phyloP scores from a whole-genome alignment of 306 rosid genomes.

The Albizia julibrissin region DNA sequence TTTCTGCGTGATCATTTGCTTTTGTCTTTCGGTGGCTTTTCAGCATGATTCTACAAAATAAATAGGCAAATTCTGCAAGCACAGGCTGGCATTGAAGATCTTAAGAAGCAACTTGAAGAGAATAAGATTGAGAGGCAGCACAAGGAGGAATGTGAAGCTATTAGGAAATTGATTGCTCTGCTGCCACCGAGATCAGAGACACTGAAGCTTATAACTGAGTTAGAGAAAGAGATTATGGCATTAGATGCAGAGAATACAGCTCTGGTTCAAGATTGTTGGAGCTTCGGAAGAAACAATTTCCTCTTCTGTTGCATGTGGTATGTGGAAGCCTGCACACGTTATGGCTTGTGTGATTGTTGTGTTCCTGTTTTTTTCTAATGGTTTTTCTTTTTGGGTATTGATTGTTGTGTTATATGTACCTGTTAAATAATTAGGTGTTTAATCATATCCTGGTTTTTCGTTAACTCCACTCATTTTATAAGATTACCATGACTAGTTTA shows the following conservation, averaged over 20 bases:
- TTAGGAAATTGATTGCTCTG: constrained; percentile 65
- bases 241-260: background rate
- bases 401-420: background rate
- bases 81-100: constrained; percentile 67
- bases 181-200: constrained; percentile 73
- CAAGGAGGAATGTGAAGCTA: constrained; percentile 72
- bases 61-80: constrained; percentile 77
- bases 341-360: background rate
- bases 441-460: background rate
- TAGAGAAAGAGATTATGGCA: constrained; percentile 45
- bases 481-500: background rate
- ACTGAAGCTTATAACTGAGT: constrained; percentile 49
- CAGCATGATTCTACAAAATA: too few relatives aligned
- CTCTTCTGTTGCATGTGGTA: constrained; percentile 39
- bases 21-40: too few relatives aligned
- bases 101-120: constrained; percentile 62
- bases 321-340: constrained; percentile 20
- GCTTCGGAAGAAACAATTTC: background rate
- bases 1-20: too few relatives aligned
- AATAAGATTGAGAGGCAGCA: background rate
- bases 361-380: background rate
- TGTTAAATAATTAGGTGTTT: background rate
- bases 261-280: background rate
- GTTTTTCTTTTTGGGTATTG: too few relatives aligned
- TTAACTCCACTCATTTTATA: background rate